Percentiles rank a stretch among this genome's conserved stretches.
Conservation (phyloP, 208 protist species). For the Acanthamoeba royreba region DNA sequence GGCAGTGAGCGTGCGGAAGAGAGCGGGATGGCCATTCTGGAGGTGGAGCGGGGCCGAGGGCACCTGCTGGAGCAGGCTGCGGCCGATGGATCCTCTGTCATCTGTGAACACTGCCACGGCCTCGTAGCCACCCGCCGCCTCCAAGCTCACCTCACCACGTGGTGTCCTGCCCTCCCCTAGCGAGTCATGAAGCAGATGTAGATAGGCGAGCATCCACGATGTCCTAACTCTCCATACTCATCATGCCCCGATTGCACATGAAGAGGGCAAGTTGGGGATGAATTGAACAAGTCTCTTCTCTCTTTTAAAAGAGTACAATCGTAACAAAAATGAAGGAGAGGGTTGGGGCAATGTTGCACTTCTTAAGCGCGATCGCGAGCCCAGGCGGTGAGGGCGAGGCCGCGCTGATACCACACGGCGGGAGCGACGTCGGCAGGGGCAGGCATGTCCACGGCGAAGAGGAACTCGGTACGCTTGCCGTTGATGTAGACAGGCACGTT, state of each 20-base stretch:
- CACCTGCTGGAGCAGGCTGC: background rate
- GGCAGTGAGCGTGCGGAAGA: too few relatives aligned
- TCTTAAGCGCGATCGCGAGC: constrained; percentile 9
- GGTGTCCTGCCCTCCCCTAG: background rate
- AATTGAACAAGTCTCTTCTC: background rate
- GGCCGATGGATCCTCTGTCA: background rate
- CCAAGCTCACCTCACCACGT: background rate
- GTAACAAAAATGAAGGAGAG: background rate
- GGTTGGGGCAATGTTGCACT: too few relatives aligned
- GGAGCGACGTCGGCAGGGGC: constrained; percentile 1
- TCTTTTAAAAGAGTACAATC: background rate
- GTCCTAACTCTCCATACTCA: too few relatives aligned
- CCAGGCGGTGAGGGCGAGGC: constrained; percentile 85
- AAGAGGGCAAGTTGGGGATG: background rate
- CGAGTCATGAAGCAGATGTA: too few relatives aligned
- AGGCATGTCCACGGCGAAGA: constrained; percentile 12
- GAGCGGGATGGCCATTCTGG: background rate
- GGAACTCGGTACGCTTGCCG: constrained; percentile 22
- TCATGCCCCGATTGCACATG: too few relatives aligned
- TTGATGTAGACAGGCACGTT: constrained; percentile 47
- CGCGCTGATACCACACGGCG: constrained; percentile 84
- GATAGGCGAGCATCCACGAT: too few relatives aligned
- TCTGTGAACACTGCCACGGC: background rate
- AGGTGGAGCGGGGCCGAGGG: background rate
- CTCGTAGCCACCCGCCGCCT: background rate